phyloP scores from a whole-genome alignment of 192 early-diverging fungal genomes.

The Coemansia sp. region DNA sequence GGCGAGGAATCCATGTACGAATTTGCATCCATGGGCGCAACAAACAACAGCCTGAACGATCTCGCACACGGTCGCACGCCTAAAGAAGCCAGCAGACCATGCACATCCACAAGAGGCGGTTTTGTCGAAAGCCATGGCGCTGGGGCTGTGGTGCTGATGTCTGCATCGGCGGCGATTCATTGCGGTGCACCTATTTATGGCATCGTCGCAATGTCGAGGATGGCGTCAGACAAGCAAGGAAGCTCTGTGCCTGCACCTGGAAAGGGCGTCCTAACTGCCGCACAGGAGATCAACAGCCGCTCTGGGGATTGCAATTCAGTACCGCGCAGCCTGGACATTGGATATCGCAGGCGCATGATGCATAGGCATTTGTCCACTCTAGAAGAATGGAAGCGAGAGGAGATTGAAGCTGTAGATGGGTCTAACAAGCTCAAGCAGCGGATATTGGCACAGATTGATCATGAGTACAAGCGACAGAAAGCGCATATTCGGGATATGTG shows the following conservation, averaged over 20 bases:
- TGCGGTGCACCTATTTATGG: slow-evolving; percentile 91
- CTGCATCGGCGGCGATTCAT: slow-evolving; percentile 77
- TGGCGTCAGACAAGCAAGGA: slow-evolving; percentile 92
- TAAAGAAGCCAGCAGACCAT: slow-evolving; percentile 86
- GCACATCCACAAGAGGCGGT: slow-evolving; percentile 82
- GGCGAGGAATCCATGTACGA: slow-evolving; percentile 87
- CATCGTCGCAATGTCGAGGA: slow-evolving; percentile 82
- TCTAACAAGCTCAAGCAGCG: not conserved
- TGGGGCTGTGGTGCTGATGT: slow-evolving; percentile 87
- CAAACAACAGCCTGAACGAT: slow-evolving; percentile 37
- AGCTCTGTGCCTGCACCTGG: slow-evolving; percentile 91
- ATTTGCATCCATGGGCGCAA: slow-evolving; percentile 95
- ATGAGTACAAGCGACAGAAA: slow-evolving; percentile 45
- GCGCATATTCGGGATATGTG: slow-evolving; percentile 73
- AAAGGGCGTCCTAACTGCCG: slow-evolving; percentile 86
- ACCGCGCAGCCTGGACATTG: slow-evolving; percentile 71
- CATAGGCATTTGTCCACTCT: slow-evolving; percentile 34
- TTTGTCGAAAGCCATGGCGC: slow-evolving; percentile 94
- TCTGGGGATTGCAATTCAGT: slow-evolving; percentile 22
- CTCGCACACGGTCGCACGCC: slow-evolving; percentile 82
- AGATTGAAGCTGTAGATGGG: slow-evolving; percentile 37
- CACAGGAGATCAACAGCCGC: slow-evolving; percentile 66
- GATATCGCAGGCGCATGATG: slow-evolving; percentile 80
- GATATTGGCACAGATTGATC: not conserved
- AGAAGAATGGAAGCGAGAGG: slow-evolving; percentile 3